These are phyloP conservation scores for Aspergillus cejpii DNA, from an alignment of 2,329 filamentous ascomycete species.

Conservation along the genomic window DNA sequence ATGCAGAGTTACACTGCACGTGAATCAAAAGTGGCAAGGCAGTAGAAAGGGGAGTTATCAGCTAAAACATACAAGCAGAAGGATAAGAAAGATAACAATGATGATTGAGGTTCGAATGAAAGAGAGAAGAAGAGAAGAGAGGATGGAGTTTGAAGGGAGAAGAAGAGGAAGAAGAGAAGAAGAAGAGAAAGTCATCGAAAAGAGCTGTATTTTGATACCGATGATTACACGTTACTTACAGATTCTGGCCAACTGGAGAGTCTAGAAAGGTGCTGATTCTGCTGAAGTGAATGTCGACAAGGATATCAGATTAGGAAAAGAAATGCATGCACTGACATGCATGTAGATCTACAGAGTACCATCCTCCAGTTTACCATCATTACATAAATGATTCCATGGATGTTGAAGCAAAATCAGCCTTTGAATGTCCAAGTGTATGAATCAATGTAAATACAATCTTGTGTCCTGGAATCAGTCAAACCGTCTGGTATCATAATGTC, in stretches of 20 bases:
- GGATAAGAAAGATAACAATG: background rate
- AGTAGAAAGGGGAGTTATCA: conserved; percentile 1
- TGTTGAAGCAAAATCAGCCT: too few relatives aligned
- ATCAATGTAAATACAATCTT: conserved; percentile 14
- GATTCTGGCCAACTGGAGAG: too few relatives aligned
- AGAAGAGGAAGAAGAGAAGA: conserved; percentile 5
- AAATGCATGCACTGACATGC: too few relatives aligned
- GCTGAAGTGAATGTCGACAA: too few relatives aligned
- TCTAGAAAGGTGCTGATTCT: too few relatives aligned
- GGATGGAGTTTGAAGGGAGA: conserved; percentile 1
- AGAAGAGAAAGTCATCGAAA: background rate
- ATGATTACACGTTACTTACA: too few relatives aligned
- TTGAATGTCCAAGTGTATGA: background rate
- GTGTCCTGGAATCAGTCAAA: conserved; percentile 17
- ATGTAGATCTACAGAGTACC: too few relatives aligned
- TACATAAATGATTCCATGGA: too few relatives aligned
- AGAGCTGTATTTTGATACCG: too few relatives aligned
- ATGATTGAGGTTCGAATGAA: background rate
- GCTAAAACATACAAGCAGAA: conserved; percentile 1
- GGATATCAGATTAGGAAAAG: too few relatives aligned
- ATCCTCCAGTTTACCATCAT: too few relatives aligned
- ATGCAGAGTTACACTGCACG: conserved; percentile 1
- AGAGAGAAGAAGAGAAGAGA: conserved; percentile 2
- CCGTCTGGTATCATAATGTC: conserved; percentile 25
- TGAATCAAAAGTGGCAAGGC: background rate